These are phyloP conservation scores for Phialophora expanda DNA, from an alignment of 2,329 filamentous ascomycete genomes.

Conservation along the genomic window DNA sequence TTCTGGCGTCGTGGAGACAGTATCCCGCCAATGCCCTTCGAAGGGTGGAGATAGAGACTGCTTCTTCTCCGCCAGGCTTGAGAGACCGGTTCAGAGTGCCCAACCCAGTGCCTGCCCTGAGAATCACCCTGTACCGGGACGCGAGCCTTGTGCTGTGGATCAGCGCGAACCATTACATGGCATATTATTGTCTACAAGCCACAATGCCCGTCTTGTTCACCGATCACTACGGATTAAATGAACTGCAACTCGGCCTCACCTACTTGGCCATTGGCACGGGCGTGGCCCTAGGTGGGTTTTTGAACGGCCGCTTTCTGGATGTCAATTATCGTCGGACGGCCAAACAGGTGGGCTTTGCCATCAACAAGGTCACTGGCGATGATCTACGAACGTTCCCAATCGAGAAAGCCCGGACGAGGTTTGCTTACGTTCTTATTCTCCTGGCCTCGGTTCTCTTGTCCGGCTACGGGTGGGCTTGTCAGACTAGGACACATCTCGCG, in stretches of 20 bases:
- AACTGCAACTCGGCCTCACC: conserved; percentile 33
- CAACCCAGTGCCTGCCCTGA: conserved; percentile 32
- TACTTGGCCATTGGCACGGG: conserved; percentile 37
- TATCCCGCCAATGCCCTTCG: conserved; percentile 2
- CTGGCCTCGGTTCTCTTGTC: conserved; percentile 35
- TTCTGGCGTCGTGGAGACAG: conserved; percentile 5
- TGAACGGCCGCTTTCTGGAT: conserved; percentile 42
- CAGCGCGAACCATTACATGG: conserved; percentile 32
- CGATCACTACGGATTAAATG: conserved; percentile 32
- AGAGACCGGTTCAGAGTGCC: conserved; percentile 24
- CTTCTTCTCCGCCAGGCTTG: background rate
- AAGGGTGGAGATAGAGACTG: background rate
- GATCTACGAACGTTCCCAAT: background rate
- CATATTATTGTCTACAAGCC: conserved; percentile 32
- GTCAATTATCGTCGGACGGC: background rate
- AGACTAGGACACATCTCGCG: conserved; percentile 42
- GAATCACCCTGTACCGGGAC: conserved; percentile 18
- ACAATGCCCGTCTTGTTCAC: conserved; percentile 37
- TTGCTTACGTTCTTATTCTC: background rate
- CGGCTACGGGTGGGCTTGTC: conserved; percentile 45
- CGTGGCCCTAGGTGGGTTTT: conserved; percentile 37
- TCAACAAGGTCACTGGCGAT: background rate
- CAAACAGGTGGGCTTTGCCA: background rate
- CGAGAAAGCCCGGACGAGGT: background rate
- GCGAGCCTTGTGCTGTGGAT: conserved; percentile 25